phyloP scores from a whole-genome alignment of 306 rosid genomes.

The Begonia fuchsioides region DNA sequence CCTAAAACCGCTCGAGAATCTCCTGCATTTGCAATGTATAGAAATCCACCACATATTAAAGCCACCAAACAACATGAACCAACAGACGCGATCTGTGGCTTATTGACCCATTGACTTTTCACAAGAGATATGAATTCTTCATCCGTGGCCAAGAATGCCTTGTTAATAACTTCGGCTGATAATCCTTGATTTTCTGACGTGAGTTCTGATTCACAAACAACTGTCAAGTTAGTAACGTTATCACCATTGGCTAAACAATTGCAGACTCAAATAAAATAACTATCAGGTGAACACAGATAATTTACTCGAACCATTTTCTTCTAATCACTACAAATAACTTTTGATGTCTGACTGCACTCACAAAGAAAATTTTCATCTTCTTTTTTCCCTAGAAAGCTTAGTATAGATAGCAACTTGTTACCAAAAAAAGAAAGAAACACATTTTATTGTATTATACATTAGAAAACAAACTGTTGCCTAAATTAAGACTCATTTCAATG shows the following conservation, averaged over 20 bases:
- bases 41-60: conserved; percentile 57
- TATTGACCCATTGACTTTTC: conserved; percentile 53
- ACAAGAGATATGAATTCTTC: conserved; percentile 74
- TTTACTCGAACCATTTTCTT: too few relatives aligned
- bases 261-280: background rate
- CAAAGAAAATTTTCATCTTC: too few relatives aligned
- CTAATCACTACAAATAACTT: too few relatives aligned
- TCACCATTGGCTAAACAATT: conserved; percentile 21
- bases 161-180: conserved; percentile 73
- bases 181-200: conserved; percentile 52
- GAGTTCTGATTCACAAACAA: conserved; percentile 59
- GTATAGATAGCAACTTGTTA: too few relatives aligned
- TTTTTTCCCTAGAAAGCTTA: too few relatives aligned
- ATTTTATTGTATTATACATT: too few relatives aligned
- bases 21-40: conserved; percentile 89
- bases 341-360: too few relatives aligned
- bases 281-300: too few relatives aligned
- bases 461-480: too few relatives aligned
- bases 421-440: too few relatives aligned
- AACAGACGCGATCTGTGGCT: conserved; percentile 82
- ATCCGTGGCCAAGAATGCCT: conserved; percentile 80
- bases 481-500: too few relatives aligned
- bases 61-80: conserved; percentile 92
- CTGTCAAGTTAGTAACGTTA: conserved; percentile 34
- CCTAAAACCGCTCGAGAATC: conserved; percentile 93